Percentiles rank a stretch among this genome's conserved stretches.
phyloP scores from a whole-genome alignment of 176 grass and related monocot species.

The Thinopyrum elongatum region DNA sequence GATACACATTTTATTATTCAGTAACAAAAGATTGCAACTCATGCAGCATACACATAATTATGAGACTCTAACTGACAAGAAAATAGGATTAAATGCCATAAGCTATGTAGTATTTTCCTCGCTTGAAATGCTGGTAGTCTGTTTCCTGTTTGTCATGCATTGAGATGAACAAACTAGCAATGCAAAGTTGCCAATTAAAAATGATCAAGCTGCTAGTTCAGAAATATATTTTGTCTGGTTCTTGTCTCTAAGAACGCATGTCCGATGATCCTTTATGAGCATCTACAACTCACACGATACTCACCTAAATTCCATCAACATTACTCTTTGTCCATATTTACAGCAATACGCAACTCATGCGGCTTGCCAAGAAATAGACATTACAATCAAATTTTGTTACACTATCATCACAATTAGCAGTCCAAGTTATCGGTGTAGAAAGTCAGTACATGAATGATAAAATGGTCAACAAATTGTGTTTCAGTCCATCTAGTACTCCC shows the following conservation, averaged over 20 bases:
- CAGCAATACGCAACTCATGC: conserved; percentile 3
- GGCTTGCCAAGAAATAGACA: conserved; percentile 10
- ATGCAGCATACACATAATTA: neutral
- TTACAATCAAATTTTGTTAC: neutral
- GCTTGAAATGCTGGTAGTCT: neutral
- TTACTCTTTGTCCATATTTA: conserved; percentile 2
- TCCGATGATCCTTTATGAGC: conserved; percentile 9
- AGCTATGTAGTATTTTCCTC: neutral
- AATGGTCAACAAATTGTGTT: neutral
- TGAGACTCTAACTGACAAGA: neutral
- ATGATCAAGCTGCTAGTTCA: neutral
- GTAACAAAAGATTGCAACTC: neutral
- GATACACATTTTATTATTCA: neutral
- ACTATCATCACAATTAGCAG: neutral
- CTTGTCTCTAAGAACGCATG: neutral
- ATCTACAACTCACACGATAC: neutral
- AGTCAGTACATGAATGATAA: neutral
- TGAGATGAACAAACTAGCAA: neutral
- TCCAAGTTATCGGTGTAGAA: neutral
- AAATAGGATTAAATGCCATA: neutral
- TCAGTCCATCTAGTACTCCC: neutral
- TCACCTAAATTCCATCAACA: conserved; percentile 16
- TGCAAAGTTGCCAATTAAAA: neutral
- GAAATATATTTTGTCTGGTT: neutral
- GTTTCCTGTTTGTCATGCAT: neutral